phyloP scores from a whole-genome alignment of 768 basidiomycete species.

The Tricholomella constricta region DNA sequence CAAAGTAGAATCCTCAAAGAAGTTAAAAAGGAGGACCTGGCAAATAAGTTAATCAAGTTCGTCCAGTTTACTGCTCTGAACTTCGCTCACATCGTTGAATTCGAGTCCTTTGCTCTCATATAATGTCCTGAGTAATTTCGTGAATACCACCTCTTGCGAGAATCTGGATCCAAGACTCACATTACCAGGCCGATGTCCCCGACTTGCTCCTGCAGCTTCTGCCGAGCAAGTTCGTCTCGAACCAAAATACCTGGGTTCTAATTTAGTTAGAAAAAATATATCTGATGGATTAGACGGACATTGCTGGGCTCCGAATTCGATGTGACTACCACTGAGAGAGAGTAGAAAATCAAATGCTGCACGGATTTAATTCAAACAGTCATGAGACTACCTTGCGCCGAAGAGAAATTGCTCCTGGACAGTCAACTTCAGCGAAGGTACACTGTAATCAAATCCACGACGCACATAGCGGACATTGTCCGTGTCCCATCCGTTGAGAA shows the following conservation, averaged over 20 bases:
- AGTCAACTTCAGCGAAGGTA: background rate
- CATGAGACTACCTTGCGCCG: slow-evolving; percentile 41
- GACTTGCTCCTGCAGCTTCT: slow-evolving; percentile 49
- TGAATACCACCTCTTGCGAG: background rate
- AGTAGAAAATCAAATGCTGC: background rate
- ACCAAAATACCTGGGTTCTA: slow-evolving; percentile 61
- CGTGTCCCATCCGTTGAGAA: slow-evolving; percentile 51
- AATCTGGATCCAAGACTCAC: slow-evolving; percentile 35
- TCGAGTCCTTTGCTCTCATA: slow-evolving; percentile 70
- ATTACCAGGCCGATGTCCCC: slow-evolving; percentile 62
- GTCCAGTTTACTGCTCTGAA: background rate
- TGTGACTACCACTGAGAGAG: slow-evolving; percentile 39
- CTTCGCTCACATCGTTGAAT: slow-evolving; percentile 56
- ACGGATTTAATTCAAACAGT: background rate
- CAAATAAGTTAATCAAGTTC: background rate
- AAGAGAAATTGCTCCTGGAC: slow-evolving; percentile 59
- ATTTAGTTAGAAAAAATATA: background rate
- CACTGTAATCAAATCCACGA: background rate
- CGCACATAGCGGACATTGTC: slow-evolving; percentile 40
- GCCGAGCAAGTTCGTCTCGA: slow-evolving; percentile 54
- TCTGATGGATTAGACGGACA: slow-evolving; percentile 39
- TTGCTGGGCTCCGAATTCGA: slow-evolving; percentile 67
- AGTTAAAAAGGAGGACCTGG: slow-evolving; percentile 74
- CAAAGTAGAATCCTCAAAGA: slow-evolving; percentile 65
- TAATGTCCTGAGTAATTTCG: slow-evolving; percentile 40